phyloP scores from a whole-genome alignment of 768 basidiomycete species.

The Suillus subaureus region DNA sequence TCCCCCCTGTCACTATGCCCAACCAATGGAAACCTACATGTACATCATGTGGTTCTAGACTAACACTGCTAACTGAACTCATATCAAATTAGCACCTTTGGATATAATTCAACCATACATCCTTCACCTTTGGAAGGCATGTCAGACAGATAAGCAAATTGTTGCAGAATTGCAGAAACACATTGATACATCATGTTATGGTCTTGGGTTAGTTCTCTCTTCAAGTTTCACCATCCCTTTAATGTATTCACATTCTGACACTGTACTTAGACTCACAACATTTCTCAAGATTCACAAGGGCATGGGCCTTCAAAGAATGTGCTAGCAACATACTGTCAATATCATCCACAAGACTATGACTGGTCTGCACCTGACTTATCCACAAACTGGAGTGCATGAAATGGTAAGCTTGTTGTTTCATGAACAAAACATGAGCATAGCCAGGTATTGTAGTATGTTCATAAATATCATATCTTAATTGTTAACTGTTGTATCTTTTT shows the following conservation, averaged over 20 bases:
- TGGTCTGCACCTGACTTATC: no score
- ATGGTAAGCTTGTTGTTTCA: no score
- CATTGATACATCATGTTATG: constrained; percentile 25
- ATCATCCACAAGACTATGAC: no score
- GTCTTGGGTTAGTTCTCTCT: constrained; percentile 19
- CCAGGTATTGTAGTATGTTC: no score
- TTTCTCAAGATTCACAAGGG: constrained; percentile 9
- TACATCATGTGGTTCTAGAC: background rate
- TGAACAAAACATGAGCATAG: constrained; percentile 19
- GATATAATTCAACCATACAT: constrained; percentile 14
- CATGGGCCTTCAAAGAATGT: constrained; percentile 21
- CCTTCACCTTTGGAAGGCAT: constrained; percentile 25
- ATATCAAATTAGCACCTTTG: constrained; percentile 16
- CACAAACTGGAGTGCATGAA: no score
- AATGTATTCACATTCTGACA: background rate
- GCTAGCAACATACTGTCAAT: constrained; percentile 24
- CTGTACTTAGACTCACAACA: background rate
- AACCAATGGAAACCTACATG: constrained; percentile 9
- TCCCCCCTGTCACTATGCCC: background rate
- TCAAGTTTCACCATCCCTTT: background rate
- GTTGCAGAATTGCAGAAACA: constrained; percentile 21
- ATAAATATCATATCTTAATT: no score
- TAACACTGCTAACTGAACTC: background rate
- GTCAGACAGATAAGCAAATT: constrained; percentile 30
- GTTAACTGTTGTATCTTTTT: background rate